These are phyloP conservation scores for Knoxia roxburghii DNA, from an alignment of 257 asterid genomes.

Conservation along the genomic window DNA sequence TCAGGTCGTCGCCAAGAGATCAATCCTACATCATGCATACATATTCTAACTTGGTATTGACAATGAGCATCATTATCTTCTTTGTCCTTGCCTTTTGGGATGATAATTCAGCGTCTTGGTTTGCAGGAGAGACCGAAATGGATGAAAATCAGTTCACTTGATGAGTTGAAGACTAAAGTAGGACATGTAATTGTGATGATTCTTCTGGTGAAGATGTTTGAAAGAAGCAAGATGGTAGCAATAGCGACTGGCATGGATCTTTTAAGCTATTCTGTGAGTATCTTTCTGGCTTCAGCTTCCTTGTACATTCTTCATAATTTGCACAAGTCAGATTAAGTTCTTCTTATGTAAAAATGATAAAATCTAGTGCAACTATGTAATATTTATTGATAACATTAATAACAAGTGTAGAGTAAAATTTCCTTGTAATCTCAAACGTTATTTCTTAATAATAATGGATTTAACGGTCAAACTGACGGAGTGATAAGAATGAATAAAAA, in stretches of 20 bases:
- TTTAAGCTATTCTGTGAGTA: conserved; percentile 70
- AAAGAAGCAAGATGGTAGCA: conserved; percentile 91
- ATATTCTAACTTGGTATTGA: background rate
- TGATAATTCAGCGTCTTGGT: background rate
- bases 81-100: background rate
- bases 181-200: conserved; percentile 97
- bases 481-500: no score
- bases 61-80: background rate
- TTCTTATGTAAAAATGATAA: no score
- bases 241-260: conserved; percentile 84
- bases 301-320: conserved; percentile 79
- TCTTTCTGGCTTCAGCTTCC: conserved; percentile 88
- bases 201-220: conserved; percentile 97
- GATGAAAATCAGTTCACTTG: conserved; percentile 92
- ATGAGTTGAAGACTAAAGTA: conserved; percentile 84
- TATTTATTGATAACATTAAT: no score
- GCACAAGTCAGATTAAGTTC: conserved; percentile 55
- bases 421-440: no score
- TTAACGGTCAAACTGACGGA: no score
- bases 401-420: no score
- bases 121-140: conserved; percentile 93
- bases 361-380: conserved; percentile 10
- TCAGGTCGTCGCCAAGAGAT: background rate
- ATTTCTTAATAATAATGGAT: no score
- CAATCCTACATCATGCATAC: background rate